Evolutionary conservation across 2,329 filamentous ascomycete species (phyloP).

Genomic region (Fusarium algeriense): DNA sequence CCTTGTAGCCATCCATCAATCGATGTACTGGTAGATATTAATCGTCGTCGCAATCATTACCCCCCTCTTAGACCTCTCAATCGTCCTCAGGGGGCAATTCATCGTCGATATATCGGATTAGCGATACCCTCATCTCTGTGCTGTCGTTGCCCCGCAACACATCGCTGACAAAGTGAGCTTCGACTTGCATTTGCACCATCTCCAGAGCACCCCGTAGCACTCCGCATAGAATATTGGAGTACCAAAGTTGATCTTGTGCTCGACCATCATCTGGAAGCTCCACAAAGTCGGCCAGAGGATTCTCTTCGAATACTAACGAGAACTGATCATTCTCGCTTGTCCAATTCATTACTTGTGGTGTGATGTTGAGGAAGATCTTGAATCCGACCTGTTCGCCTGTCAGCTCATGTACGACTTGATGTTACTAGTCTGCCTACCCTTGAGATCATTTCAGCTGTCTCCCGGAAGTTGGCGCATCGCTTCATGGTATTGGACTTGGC

Average conservation of each 20-base stretch:
- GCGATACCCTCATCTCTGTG: slow-evolving; percentile 94
- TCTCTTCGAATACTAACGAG: slow-evolving; percentile 95
- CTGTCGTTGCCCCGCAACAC: slow-evolving; percentile 92
- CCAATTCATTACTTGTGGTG: slow-evolving; percentile 94
- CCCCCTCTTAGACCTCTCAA: slow-evolving; percentile 57
- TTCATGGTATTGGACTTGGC: slow-evolving; percentile 93
- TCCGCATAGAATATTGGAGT: slow-evolving; percentile 96
- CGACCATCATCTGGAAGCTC: slow-evolving; percentile 95
- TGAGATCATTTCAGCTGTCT: slow-evolving; percentile 96
- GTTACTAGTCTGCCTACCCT: slow-evolving; percentile 69
- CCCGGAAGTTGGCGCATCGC: slow-evolving; percentile 90
- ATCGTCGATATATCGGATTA: slow-evolving; percentile 96
- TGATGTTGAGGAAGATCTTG: slow-evolving; percentile 98
- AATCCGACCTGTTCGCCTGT: slow-evolving; percentile 81
- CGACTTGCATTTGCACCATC: slow-evolving; percentile 99
- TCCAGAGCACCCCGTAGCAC: slow-evolving; percentile 91
- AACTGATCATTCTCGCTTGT: slow-evolving; percentile 96
- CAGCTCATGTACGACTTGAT: slow-evolving; percentile 30
- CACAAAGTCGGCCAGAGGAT: slow-evolving; percentile 96
- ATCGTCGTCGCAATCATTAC: slow-evolving; percentile 12
- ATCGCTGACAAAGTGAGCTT: slow-evolving; percentile 96
- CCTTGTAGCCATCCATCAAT: slow-evolving; percentile 2
- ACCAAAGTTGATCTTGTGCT: slow-evolving; percentile 97
- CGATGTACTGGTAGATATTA: slow-evolving; percentile 2
- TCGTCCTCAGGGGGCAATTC: slow-evolving; percentile 98